phyloP scores from a whole-genome alignment of 202 grass and related monocot genomes.

The Panicum virgatum region DNA sequence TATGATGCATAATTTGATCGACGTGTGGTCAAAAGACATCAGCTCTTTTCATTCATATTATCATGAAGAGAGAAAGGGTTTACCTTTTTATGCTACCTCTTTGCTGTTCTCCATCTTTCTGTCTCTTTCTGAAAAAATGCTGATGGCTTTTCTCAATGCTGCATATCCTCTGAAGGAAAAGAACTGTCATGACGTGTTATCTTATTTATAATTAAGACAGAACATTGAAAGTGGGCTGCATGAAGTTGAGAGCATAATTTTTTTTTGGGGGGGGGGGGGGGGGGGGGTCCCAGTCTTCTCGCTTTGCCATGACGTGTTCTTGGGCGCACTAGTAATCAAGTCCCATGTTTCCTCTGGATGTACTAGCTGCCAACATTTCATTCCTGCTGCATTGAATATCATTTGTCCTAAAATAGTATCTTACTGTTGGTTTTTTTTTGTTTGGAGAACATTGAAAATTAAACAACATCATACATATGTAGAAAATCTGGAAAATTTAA shows the following conservation, averaged over 20 bases:
- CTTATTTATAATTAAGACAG: too few species aligned
- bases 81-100: background rate
- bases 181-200: too few species aligned
- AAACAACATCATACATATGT: background rate
- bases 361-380: background rate
- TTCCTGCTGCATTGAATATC: background rate
- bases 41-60: slow-evolving; percentile 29
- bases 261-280: too few species aligned
- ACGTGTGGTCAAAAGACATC: slow-evolving; percentile 29
- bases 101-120: background rate
- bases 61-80: background rate
- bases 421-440: background rate
- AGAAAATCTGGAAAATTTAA: background rate
- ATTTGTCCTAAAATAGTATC: background rate
- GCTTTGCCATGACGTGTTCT: background rate
- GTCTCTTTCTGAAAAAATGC: background rate
- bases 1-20: slow-evolving; percentile 46
- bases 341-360: background rate
- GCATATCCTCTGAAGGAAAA: too few species aligned
- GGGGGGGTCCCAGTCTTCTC: too few species aligned
- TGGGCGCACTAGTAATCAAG: background rate
- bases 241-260: background rate
- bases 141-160: background rate
- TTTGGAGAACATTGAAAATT: background rate
- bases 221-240: background rate